These are phyloP conservation scores for Talaromyces stipitatus DNA, from an alignment of 495 filamentous ascomycete genomes.

Conservation along the genomic window DNA sequence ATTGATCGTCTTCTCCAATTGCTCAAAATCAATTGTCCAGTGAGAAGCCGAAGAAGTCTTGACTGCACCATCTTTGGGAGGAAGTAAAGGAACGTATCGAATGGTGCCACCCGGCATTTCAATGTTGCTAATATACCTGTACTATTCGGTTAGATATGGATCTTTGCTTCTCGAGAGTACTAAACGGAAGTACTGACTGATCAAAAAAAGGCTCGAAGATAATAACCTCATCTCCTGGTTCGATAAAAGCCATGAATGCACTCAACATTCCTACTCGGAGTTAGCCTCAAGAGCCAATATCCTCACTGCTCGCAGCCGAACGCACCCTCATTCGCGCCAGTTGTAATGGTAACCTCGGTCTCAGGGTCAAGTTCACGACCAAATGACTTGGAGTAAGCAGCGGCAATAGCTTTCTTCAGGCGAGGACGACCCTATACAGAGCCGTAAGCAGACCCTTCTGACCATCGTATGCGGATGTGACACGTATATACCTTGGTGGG, in stretches of 20 bases:
- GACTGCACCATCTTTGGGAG: constrained; percentile 73
- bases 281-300: background rate
- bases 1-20: constrained; percentile 79
- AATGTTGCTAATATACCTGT: constrained; percentile 88
- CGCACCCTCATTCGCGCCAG: constrained; percentile 87
- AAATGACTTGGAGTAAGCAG: constrained; percentile 83
- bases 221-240: constrained; percentile 91
- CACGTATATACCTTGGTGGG: constrained; percentile 63
- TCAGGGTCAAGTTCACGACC: constrained; percentile 73
- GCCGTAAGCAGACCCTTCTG: background rate
- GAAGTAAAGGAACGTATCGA: constrained; percentile 87
- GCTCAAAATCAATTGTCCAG: constrained; percentile 78
- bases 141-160: constrained; percentile 1
- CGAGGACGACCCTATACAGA: constrained; percentile 64
- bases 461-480: background rate
- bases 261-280: constrained; percentile 62
- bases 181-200: constrained; percentile 50
- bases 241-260: constrained; percentile 96
- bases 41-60: constrained; percentile 77
- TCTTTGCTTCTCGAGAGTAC: background rate
- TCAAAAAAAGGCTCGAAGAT: constrained; percentile 99
- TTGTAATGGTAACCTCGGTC: constrained; percentile 89
- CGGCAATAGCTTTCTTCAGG: constrained; percentile 82
- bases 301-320: background rate
- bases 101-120: constrained; percentile 94